Percentiles rank a stretch among this genome's conserved stretches.
Evolutionary conservation across 495 filamentous ascomycete genomes (phyloP).

Genomic region (Xylaria acuta): DNA sequence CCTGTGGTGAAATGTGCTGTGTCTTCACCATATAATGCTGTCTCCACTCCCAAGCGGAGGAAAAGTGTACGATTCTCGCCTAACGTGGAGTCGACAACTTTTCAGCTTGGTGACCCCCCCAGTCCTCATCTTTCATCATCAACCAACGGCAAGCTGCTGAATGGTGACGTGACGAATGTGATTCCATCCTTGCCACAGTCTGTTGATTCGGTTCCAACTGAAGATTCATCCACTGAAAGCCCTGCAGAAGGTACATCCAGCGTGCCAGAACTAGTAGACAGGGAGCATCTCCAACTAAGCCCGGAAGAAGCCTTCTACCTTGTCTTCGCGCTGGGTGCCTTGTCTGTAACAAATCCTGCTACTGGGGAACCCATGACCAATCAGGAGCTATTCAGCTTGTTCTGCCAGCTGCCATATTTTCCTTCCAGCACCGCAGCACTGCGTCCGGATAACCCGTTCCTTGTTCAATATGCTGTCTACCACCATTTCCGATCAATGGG

Average conservation of each 20-base stretch:
- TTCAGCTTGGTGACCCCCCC: slow-evolving; percentile 55
- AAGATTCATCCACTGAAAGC: neutral
- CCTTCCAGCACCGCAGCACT: slow-evolving; percentile 58
- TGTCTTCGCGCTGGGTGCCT: slow-evolving; percentile 77
- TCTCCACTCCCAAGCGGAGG: slow-evolving; percentile 41
- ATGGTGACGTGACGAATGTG: slow-evolving; percentile 23
- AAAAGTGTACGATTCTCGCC: slow-evolving; percentile 73
- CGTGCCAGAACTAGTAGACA: slow-evolving; percentile 61
- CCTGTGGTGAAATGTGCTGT: neutral
- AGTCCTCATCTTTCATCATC: slow-evolving; percentile 36
- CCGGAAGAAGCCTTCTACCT: slow-evolving; percentile 95
- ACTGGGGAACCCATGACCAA: slow-evolving; percentile 56
- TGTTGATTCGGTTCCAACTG: slow-evolving; percentile 20
- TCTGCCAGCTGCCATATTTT: slow-evolving; percentile 72
- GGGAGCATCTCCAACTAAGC: slow-evolving; percentile 90
- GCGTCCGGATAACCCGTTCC: slow-evolving; percentile 79
- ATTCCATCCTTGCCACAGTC: slow-evolving; percentile 25
- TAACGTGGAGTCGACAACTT: slow-evolving; percentile 62
- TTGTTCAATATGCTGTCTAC: slow-evolving; percentile 85
- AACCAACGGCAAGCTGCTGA: slow-evolving; percentile 27
- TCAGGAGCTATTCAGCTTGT: slow-evolving; percentile 65
- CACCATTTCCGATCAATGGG: slow-evolving; percentile 97
- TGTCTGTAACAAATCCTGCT: slow-evolving; percentile 66
- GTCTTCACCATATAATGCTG: neutral
- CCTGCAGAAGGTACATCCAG: slow-evolving; percentile 8